Percentiles rank a stretch among this genome's conserved stretches.
phyloP scores from a whole-genome alignment of 495 filamentous ascomycete genomes.

The Umbilicaria muhlenbergii region DNA sequence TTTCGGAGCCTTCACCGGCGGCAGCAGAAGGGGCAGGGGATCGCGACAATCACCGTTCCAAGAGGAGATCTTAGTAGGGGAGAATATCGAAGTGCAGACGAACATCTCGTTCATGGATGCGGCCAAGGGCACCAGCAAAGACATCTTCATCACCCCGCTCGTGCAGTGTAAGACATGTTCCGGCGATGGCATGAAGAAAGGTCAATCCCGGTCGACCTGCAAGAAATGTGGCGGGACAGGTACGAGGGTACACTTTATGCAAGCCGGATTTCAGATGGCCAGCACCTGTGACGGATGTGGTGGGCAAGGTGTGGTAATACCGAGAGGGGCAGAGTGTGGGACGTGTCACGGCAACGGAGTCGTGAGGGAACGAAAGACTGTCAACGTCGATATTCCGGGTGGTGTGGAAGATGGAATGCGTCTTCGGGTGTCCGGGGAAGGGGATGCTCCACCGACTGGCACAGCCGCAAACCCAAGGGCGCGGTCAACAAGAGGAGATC shows the following conservation, averaged over 20 bases:
- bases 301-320: conserved; percentile 55
- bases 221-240: conserved; percentile 74
- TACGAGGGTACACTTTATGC: conserved; percentile 70
- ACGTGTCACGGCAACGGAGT: conserved; percentile 69
- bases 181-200: conserved; percentile 73
- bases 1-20: conserved; percentile 72
- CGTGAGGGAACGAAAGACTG: conserved; percentile 55
- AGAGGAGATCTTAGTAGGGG: conserved; percentile 66
- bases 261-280: conserved; percentile 88
- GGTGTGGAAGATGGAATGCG: conserved; percentile 95
- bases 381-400: conserved; percentile 78
- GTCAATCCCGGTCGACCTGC: conserved; percentile 56
- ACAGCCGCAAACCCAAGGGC: conserved; percentile 38
- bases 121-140: conserved; percentile 69
- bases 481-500: conserved; percentile 55
- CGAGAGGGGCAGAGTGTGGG: conserved; percentile 63
- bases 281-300: conserved; percentile 71
- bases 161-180: conserved; percentile 64
- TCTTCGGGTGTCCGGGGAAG: conserved; percentile 63
- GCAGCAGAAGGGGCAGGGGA: conserved; percentile 40
- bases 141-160: conserved; percentile 63
- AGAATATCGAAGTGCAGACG: conserved; percentile 86
- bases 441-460: conserved; percentile 69
- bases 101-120: conserved; percentile 93
- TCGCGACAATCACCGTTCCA: conserved; percentile 43